Evolutionary conservation across 1,284 basidiomycete genomes (phyloP).

Genomic region (Cystobasidiaceae sp.): DNA sequence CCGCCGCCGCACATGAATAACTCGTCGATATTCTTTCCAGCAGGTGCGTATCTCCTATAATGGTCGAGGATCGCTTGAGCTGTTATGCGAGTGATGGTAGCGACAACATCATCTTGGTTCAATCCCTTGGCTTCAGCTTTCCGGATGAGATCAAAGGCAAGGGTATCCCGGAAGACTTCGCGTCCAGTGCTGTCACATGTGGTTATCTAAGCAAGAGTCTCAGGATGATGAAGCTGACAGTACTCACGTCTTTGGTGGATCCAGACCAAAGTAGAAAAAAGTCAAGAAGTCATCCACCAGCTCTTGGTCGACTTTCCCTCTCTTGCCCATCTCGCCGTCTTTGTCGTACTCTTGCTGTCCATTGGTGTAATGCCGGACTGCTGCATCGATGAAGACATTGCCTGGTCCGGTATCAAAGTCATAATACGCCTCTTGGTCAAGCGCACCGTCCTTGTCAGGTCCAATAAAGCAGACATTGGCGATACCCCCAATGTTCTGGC

Average conservation of each 20-base stretch:
- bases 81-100: constrained; percentile 36
- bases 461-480: constrained; percentile 37
- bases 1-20: constrained; percentile 38
- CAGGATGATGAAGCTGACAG: not conserved
- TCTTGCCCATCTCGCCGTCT: constrained; percentile 37
- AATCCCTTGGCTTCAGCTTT: constrained; percentile 31
- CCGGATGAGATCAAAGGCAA: constrained; percentile 36
- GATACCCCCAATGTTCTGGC: constrained; percentile 41
- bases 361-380: constrained; percentile 34
- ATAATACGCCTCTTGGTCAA: constrained; percentile 4
- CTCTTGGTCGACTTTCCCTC: constrained; percentile 37
- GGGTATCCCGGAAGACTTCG: constrained; percentile 35
- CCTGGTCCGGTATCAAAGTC: constrained; percentile 41
- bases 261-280: constrained; percentile 36
- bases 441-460: constrained; percentile 31
- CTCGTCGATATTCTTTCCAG: constrained; percentile 35
- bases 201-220: not conserved
- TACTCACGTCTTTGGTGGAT: constrained; percentile 37
- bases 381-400: constrained; percentile 38
- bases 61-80: constrained; percentile 37
- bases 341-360: constrained; percentile 36
- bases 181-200: constrained; percentile 33
- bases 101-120: constrained; percentile 34
- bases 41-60: constrained; percentile 35
- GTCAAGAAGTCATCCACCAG: constrained; percentile 37